phyloP scores from a whole-genome alignment of 1,284 basidiomycete species.

The Cryptococcus sp. region DNA sequence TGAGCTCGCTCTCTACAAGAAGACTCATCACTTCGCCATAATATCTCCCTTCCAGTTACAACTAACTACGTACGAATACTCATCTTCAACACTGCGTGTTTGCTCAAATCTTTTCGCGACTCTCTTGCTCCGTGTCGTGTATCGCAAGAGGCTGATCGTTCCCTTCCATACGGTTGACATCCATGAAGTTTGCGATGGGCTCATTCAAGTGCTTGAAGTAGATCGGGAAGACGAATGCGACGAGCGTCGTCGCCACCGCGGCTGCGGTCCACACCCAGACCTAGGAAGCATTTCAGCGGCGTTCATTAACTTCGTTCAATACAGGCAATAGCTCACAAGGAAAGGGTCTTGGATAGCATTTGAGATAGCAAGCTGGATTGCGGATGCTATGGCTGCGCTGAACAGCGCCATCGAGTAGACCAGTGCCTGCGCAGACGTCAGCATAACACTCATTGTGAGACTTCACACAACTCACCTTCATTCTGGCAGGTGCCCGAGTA shows the following conservation, averaged over 20 bases:
- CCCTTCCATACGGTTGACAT: conserved; percentile 43
- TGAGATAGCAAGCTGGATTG: conserved; percentile 48
- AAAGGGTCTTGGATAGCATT: conserved; percentile 53
- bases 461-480: conserved; percentile 48
- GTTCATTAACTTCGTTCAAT: too few species aligned
- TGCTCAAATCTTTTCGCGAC: too few species aligned
- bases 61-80: too few species aligned
- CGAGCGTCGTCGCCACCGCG: conserved; percentile 43
- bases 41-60: too few species aligned
- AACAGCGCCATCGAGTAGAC: conserved; percentile 54
- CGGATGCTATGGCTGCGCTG: conserved; percentile 55
- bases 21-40: too few species aligned
- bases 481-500: conserved; percentile 54
- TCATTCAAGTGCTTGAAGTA: conserved; percentile 49
- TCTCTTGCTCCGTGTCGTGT: too few species aligned
- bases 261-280: conserved; percentile 53
- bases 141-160: background rate
- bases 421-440: conserved; percentile 16
- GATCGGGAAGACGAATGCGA: conserved; percentile 41
- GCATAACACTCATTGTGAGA: too few species aligned
- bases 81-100: too few species aligned
- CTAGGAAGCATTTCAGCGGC: conserved; percentile 21
- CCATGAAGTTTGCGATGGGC: conserved; percentile 37
- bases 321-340: conserved; percentile 29
- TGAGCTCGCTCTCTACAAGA: too few species aligned